Base-by-base conservation (phyloP, 1,139 yeast species). In the Geotrichum australiense region DNA sequence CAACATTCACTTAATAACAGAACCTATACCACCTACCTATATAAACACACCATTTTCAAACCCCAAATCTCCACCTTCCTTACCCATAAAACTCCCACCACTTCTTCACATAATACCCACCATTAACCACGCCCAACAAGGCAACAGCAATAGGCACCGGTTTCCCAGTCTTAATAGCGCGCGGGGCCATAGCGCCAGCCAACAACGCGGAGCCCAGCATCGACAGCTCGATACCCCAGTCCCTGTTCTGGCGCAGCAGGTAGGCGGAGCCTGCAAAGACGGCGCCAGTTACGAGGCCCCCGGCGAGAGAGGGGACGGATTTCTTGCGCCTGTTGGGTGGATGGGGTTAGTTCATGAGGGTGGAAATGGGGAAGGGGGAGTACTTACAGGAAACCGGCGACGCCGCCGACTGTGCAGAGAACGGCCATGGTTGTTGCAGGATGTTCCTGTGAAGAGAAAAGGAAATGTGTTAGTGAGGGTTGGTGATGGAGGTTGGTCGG, bases 191-290 rank as follows among this genome's bases (percentile, higher is more conserved):
- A 18, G 91, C 87, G 32, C 72, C 73, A 11, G 80, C 62, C 52
- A 87, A 69, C 10, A 81, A 57, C 1, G 76, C 56, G 18, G 94
- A 80, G 1, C 89, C 74, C 7, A 79, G 83, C 42, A 86, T 66
- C 0, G 96, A 95, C 32, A 82, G 58, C 58, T 84, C 91, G 51
- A 87, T 69, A 25, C 96, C 96, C 65, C 76, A 76, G 58, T 83
- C 86, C 47, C 77, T 78, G 58, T 85, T 84, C 47, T 78, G 67
- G 50, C 75, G 73, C 50, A 85, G 68, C 52, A 87, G 69, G 62
- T 84, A 83, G 26, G 94, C 96, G 1, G 95, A 81, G 45, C 70
- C 59, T 16, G 86, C 93, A 61, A 78, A 89, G 33, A 81, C 61
- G 4, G 75, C 70, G 8, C 93, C 77, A 50, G 86, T 70, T 0